A percentile compares a stretch with the other conserved stretches of the same genome.
Conservation (phyloP, 1,284 basidiomycete species). For the Irpex lacteus region DNA sequence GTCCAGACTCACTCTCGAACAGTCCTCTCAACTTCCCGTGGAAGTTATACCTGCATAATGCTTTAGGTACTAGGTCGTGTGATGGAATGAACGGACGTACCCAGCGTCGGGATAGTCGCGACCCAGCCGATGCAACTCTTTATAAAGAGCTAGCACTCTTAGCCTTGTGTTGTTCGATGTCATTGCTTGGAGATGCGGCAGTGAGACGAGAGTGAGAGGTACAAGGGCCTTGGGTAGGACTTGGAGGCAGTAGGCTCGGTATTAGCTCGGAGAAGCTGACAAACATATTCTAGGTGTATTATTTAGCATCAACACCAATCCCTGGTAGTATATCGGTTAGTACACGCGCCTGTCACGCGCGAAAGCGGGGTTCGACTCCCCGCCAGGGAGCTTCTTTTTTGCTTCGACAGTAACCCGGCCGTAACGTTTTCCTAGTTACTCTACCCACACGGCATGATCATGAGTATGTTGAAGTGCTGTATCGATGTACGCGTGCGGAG, state of each 20-base stretch:
- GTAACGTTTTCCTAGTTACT: too few species aligned
- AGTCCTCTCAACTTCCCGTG: conserved; percentile 64
- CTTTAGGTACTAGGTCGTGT: conserved; percentile 25
- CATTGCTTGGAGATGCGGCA: conserved; percentile 25
- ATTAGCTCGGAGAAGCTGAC: too few species aligned
- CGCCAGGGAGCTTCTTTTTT: conserved; percentile 30
- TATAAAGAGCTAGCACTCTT: conserved; percentile 69
- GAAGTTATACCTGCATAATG: conserved; percentile 57
- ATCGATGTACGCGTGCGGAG: too few species aligned
- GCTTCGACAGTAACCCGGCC: too few species aligned
- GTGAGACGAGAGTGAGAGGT: not conserved
- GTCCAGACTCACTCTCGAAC: conserved; percentile 57
- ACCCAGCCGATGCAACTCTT: conserved; percentile 74
- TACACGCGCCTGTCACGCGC: conserved; percentile 25
- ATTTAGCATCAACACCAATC: too few species aligned
- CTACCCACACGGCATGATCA: too few species aligned
- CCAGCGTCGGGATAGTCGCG: conserved; percentile 75
- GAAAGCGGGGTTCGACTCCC: conserved; percentile 42
- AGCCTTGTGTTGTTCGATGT: conserved; percentile 40
- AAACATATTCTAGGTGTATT: too few species aligned
- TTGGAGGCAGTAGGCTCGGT: too few species aligned
- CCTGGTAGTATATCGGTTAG: conserved; percentile 12
- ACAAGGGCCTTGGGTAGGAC: too few species aligned
- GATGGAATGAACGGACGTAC: conserved; percentile 40
- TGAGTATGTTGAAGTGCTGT: too few species aligned